Evolutionary conservation across 2,329 filamentous ascomycete species (phyloP), one percentile per base, ranked within the genome.

Genomic region (Fusarium vanettenii): DNA sequence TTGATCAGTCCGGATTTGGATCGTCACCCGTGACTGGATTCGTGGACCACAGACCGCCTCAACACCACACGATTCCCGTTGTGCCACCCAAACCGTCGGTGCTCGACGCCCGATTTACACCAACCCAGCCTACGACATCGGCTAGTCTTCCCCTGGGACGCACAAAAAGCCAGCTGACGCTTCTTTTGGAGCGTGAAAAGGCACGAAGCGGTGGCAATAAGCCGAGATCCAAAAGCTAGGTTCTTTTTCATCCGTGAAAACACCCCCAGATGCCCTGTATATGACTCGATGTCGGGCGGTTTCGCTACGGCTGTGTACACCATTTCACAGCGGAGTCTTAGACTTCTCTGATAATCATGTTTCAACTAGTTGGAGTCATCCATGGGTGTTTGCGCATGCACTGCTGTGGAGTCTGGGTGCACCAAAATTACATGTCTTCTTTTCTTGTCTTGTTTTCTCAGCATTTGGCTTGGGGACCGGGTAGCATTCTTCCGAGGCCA

Each of bases 161-260:
- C 67, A 88, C 89, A n/a, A 90, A 87, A 79, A 91, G 89, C 75
- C 89, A 92, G 78, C 82, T 92, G 31, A 88, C 87, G 11, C 81
- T 92, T 5, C 82, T 92, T 1, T 82, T 92, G 22, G 88, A 90
- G 74, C 86, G 87, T 39, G 88, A 89, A 71, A 88, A 86, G 74
- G 81, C 80, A 16, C 80, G 82, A 57, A 79, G 71, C 43, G 75
- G 75, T 20, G 75, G 75, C 20, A 80, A 81, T 20, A 80, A 80
- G 62, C 45, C 75, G 20, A 73, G 76, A 64, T 73, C 74, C 33
- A 81, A 73, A 67, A 76, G 70, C 67, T 82, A 79, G 77, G 70
- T 55, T 31, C 52, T 55, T 66, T 33, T 62, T 55, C 64, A 66
- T 68, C 64, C 60, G 62, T 35, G 25, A 71, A 70, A 64, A 59